Conservation (phyloP, 441 rosid species). For the Capsella rubella region DNA sequence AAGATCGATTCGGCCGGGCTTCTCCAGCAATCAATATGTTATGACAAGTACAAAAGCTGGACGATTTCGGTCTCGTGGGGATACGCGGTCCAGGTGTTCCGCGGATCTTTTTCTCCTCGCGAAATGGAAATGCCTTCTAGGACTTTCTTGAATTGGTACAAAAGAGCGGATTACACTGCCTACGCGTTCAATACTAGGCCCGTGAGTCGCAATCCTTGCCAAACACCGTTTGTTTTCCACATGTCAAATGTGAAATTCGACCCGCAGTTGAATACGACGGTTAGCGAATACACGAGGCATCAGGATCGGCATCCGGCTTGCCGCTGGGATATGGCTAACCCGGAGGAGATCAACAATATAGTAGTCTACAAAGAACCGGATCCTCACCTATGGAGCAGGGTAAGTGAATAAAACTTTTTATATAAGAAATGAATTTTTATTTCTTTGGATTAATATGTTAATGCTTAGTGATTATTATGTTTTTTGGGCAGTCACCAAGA, state of each 20-base stretch:
- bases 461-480: conserved; percentile 8
- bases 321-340: conserved; percentile 91
- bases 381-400: conserved; percentile 81
- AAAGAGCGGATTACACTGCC: conserved; percentile 82
- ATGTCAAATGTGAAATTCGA: conserved; percentile 59
- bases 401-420: conserved; percentile 44
- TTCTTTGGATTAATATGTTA: background rate
- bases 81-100: conserved; percentile 78
- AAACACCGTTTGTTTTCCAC: conserved; percentile 90
- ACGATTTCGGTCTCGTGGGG: conserved; percentile 96
- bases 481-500: conserved; percentile 72
- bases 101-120: conserved; percentile 82
- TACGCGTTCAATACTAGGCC: conserved; percentile 98
- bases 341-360: conserved; percentile 48
- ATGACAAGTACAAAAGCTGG: conserved; percentile 72
- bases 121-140: conserved; percentile 97
- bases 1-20: conserved; percentile 81
- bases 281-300: conserved; percentile 65
- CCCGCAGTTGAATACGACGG: conserved; percentile 52
- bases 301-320: conserved; percentile 64
- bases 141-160: conserved; percentile 95
- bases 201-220: conserved; percentile 85
- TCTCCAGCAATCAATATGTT: conserved; percentile 96
- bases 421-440: background rate
- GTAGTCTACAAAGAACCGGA: conserved; percentile 76